phyloP scores from a whole-genome alignment of 2,329 filamentous ascomycete genomes.

The Fusarium heterosporum region DNA sequence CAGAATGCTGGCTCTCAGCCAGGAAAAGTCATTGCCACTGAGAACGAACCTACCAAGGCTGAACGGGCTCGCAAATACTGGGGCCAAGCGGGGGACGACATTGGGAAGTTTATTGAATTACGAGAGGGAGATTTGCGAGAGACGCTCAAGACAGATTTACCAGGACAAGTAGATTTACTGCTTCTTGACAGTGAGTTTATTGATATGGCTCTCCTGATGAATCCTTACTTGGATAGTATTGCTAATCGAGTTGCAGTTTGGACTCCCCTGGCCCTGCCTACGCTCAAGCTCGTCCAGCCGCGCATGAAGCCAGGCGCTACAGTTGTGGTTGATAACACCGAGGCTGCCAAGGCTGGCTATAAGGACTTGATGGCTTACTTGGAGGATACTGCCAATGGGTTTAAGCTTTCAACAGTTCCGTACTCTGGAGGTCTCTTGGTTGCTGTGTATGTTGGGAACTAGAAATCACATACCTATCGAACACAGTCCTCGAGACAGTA shows the following conservation, averaged over 20 bases:
- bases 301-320: conserved; percentile 60
- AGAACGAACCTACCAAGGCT: conserved; percentile 68
- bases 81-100: conserved; percentile 60
- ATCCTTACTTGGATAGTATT: not conserved
- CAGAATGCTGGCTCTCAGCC: conserved; percentile 55
- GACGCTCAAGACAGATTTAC: conserved; percentile 60
- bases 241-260: conserved; percentile 58
- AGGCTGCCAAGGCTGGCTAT: conserved; percentile 55
- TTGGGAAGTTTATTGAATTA: conserved; percentile 65
- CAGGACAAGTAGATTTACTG: conserved; percentile 65
- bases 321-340: conserved; percentile 63
- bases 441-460: conserved; percentile 37
- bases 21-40: conserved; percentile 66
- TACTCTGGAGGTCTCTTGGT: conserved; percentile 49
- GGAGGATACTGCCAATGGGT: conserved; percentile 59
- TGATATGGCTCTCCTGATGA: fast-evolving
- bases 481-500: not conserved
- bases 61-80: conserved; percentile 64
- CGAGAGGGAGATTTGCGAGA: conserved; percentile 68
- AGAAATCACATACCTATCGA: not conserved
- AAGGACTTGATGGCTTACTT: conserved; percentile 61
- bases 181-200: conserved; percentile 68
- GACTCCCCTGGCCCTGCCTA: conserved; percentile 65
- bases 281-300: conserved; percentile 60
- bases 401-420: conserved; percentile 54